Conservation (phyloP, 495 filamentous ascomycete species). For the Hypoxylon cercidicola region DNA sequence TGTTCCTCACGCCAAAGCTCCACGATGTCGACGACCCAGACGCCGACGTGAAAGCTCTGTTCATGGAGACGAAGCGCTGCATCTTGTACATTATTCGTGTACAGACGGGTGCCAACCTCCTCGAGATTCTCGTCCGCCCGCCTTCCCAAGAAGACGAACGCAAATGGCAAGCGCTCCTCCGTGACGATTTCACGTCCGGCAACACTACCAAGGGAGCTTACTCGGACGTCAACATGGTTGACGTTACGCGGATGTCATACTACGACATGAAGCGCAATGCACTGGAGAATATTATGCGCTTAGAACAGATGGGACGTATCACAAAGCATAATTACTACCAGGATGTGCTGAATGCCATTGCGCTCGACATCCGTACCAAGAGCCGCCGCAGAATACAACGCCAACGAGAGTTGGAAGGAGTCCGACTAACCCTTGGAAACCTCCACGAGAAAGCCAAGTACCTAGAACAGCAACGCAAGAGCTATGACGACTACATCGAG, state of each 20-base stretch:
- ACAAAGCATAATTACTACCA: constrained; percentile 94
- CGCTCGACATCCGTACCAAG: constrained; percentile 95
- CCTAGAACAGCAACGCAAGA: constrained; percentile 93
- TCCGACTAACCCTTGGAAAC: constrained; percentile 82
- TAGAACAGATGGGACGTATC: constrained; percentile 87
- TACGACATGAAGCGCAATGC: constrained; percentile 90
- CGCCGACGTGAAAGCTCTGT: constrained; percentile 86
- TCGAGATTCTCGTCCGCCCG: constrained; percentile 94
- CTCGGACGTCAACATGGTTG: constrained; percentile 88
- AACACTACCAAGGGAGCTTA: constrained; percentile 83
- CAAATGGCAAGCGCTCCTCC: constrained; percentile 82
- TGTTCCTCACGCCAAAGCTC: constrained; percentile 91
- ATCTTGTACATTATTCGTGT: constrained; percentile 98
- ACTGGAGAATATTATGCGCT: constrained; percentile 89
- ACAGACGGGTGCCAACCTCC: constrained; percentile 88
- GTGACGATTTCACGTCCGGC: constrained; percentile 79
- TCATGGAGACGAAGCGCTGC: constrained; percentile 98
- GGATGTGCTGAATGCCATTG: constrained; percentile 95
- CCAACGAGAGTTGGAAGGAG: constrained; percentile 88
- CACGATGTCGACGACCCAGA: constrained; percentile 94
- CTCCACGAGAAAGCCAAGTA: constrained; percentile 92
- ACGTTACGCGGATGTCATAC: constrained; percentile 91
- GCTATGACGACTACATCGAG: constrained; percentile 99
- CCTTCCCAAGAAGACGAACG: constrained; percentile 88
- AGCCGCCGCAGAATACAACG: constrained; percentile 91